Conservation (phyloP, 176 grass and related monocot species). For the Zea luxurians region DNA sequence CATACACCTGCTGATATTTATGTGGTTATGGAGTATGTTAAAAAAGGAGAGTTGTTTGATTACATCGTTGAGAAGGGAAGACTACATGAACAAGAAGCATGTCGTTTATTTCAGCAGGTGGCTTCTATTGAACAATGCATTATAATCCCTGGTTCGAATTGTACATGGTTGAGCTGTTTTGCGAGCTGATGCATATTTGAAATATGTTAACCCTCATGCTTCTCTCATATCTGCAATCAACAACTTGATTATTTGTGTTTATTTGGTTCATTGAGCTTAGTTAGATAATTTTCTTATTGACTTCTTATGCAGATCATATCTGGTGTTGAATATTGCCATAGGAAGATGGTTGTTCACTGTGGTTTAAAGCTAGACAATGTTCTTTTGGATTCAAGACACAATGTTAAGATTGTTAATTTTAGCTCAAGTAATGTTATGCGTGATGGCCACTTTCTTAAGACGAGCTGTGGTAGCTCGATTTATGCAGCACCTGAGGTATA, state of each 20-base stretch:
- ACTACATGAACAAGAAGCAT: constrained; percentile 71
- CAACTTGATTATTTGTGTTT: neutral
- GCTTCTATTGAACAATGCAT: neutral
- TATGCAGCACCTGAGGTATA: constrained; percentile 83
- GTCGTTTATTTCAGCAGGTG: constrained; percentile 84
- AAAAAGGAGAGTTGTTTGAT: constrained; percentile 77
- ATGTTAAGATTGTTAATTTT: constrained; percentile 82
- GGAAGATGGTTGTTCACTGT: constrained; percentile 78
- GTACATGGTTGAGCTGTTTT: neutral
- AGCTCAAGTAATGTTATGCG: constrained; percentile 83
- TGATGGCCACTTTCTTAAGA: constrained; percentile 75
- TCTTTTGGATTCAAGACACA: constrained; percentile 70
- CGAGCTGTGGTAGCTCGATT: constrained; percentile 74
- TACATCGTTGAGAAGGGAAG: constrained; percentile 85
- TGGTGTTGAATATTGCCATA: constrained; percentile 87
- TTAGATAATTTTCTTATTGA: neutral
- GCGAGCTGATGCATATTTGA: neutral
- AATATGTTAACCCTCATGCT: neutral
- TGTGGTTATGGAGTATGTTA: constrained; percentile 88
- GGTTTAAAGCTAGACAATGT: constrained; percentile 75
- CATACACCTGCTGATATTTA: constrained; percentile 69
- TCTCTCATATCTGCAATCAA: neutral
- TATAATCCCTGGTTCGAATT: neutral
- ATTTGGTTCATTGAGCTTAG: constrained; percentile 2
- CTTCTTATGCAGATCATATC: constrained; percentile 67